Evolutionary conservation across 345 rosid genomes (phyloP).

Genomic region (Psidium friedrichsthalianum): DNA sequence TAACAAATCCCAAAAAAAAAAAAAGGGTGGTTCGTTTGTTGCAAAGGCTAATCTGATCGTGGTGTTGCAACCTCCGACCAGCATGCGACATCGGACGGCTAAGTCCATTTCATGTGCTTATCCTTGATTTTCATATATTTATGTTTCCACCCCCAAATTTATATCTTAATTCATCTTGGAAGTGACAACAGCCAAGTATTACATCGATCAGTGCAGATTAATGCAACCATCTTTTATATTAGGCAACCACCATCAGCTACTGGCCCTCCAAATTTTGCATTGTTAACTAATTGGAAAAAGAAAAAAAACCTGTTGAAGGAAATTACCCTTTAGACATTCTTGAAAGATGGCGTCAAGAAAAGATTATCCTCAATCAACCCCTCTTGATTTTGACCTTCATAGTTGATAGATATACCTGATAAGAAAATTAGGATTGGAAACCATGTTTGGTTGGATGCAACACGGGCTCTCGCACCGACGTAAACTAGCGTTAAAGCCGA

Average conservation of each 20-base stretch:
- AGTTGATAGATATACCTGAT: background rate
- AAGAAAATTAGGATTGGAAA: background rate
- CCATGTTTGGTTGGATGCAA: background rate
- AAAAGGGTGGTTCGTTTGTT: background rate
- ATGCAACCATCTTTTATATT: background rate
- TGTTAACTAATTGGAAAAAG: background rate
- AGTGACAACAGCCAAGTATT: background rate
- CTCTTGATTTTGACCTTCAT: background rate
- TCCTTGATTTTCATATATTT: background rate
- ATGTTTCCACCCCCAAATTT: background rate
- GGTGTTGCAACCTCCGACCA: background rate
- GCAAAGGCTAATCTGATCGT: background rate
- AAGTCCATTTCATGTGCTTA: too few relatives aligned
- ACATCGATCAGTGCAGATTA: background rate
- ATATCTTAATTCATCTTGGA: background rate
- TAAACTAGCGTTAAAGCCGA: background rate
- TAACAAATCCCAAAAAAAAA: too few relatives aligned
- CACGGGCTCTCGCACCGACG: background rate
- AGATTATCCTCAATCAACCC: background rate
- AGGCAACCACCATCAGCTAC: background rate
- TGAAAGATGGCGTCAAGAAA: background rate
- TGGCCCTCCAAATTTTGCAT: background rate
- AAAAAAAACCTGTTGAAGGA: background rate
- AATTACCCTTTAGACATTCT: background rate
- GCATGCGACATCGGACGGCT: background rate